Conservation (phyloP, 306 rosid genomes). For the Castanea sativa region DNA sequence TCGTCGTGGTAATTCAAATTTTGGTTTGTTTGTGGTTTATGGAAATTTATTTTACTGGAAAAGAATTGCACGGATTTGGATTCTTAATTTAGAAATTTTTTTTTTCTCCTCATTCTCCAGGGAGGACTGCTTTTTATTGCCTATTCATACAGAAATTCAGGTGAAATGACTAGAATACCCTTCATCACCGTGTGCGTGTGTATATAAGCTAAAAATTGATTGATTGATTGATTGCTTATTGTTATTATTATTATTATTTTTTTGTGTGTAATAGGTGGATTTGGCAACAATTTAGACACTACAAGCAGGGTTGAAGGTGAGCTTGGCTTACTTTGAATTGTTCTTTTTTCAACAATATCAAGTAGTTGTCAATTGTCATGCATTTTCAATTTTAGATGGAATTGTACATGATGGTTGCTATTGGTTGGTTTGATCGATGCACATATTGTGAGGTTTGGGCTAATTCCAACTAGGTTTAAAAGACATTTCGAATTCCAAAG, state of each 20-base stretch:
- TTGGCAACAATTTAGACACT: slow-evolving; percentile 28
- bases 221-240: too few relatives aligned
- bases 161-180: slow-evolving; percentile 15
- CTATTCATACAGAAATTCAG: slow-evolving; percentile 43
- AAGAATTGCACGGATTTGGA: too few relatives aligned
- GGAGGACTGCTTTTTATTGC: slow-evolving; percentile 49
- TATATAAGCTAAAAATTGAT: too few relatives aligned
- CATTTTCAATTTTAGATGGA: background rate
- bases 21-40: background rate
- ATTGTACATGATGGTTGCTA: background rate
- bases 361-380: background rate
- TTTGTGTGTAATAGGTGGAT: slow-evolving; percentile 52
- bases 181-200: too few relatives aligned
- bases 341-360: background rate
- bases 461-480: too few relatives aligned
- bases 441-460: too few relatives aligned
- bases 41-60: background rate
- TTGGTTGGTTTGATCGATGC: background rate
- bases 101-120: slow-evolving; percentile 6
- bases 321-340: background rate
- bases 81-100: background rate
- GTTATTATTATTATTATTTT: too few relatives aligned
- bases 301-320: slow-evolving; percentile 66
- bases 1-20: slow-evolving; percentile 29
- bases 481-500: too few relatives aligned